Percentiles rank a stretch among this genome's conserved stretches.
phyloP scores from a whole-genome alignment of 139 green algal genomes.

The Chlorella sorokiniana region DNA sequence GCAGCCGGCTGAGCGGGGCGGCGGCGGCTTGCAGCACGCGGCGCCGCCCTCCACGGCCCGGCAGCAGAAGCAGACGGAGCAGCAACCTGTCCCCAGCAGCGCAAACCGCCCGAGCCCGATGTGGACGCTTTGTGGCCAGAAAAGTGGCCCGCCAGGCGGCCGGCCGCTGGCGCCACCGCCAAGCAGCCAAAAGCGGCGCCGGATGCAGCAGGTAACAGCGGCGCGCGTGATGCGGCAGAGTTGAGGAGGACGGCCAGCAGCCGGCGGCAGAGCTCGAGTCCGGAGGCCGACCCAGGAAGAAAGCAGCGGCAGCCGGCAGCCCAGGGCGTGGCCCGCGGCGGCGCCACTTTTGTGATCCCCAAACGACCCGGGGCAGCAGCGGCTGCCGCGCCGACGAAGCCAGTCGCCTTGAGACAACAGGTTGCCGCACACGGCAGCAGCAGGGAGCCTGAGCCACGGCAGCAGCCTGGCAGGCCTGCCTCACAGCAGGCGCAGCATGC shows the following conservation, averaged over 20 bases:
- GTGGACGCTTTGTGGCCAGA: constrained; percentile 17
- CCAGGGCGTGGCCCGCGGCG: too few relatives aligned
- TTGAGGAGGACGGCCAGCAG: too few relatives aligned
- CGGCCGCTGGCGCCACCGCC: background rate
- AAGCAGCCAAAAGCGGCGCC: background rate
- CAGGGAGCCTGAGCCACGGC: background rate
- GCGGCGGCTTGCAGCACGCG: background rate
- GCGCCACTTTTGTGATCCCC: too few relatives aligned
- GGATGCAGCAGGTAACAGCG: background rate
- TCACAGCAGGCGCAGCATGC: background rate
- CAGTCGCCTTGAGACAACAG: background rate
- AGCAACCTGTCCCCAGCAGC: background rate
- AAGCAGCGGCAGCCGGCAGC: too few relatives aligned
- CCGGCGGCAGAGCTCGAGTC: too few relatives aligned
- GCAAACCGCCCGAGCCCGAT: background rate
- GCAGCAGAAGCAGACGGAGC: background rate
- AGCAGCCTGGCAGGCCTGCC: background rate
- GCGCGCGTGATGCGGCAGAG: background rate
- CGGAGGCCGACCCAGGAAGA: too few relatives aligned
- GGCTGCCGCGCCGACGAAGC: too few relatives aligned
- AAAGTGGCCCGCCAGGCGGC: constrained; percentile 17
- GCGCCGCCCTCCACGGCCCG: too few relatives aligned
- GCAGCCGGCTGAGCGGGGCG: background rate
- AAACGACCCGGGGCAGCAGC: too few relatives aligned
- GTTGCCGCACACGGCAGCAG: background rate